Base-by-base conservation (phyloP, 768 basidiomycete species). In the Trametopsis cervina region DNA sequence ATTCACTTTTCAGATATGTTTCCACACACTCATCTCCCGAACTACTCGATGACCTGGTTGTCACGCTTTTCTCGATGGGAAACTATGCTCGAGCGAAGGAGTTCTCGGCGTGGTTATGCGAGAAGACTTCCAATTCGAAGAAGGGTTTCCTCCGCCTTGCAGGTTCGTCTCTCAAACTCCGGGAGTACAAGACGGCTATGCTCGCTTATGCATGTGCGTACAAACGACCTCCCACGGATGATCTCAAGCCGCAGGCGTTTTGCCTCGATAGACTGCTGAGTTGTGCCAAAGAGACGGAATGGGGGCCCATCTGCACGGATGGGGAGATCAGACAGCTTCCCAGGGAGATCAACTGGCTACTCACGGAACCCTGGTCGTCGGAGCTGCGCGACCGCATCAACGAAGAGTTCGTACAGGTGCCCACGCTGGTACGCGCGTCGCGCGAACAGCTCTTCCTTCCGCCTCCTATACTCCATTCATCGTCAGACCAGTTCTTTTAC, bases 81-180 rank as follows among this genome's bases (percentile, higher is more conserved):
- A 57, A 67, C 35, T 70, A 68, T 46, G 38, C 58, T 2, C 54
- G 59, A 29, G 72, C 74, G 0, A 60, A 65, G 42, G 42, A 54
- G 1, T 67, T 67, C 50, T 64, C 67, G 39, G 42, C 60, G 2
- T 53, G 61, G 15, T 57, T 75, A 4, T 65, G 73, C 42, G 39
- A 51, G 13, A 40, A 51, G 1, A 59, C 57, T 35, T 65, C 70
- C 1, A 53, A 64, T 0, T 70, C 71, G 0, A 65, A 71, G 40
- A 70, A 67, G 51, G 76, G 77, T 0, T 79, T 71, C 53, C 61
- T 80, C 13, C 63, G 81, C 42, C 62, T 80, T 6, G 79, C 63
- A 18, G 77, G 79, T 50, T 64, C 71, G 9, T 65, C 74, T 4
- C 54, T 70, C 12, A 55, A 58, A 25, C 50, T 58, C 4, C 56